Conservation (phyloP, 75 land plant genomes). For the Pseudotsuga menziesii region DNA sequence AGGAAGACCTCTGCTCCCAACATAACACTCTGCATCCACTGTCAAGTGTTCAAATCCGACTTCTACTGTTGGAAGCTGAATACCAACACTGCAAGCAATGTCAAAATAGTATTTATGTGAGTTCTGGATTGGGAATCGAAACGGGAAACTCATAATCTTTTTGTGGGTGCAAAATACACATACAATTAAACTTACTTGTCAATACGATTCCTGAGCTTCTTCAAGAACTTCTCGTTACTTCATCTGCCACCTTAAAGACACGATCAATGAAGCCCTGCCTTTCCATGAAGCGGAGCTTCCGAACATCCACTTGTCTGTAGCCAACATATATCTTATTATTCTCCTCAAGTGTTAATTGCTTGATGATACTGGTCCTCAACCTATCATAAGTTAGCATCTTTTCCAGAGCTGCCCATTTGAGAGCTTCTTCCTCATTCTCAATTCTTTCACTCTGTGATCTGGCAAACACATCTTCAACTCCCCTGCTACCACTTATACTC, state of each 20-base stretch:
- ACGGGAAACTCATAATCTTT: too few relatives aligned
- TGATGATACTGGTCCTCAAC: slow-evolving; percentile 47
- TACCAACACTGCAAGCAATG: slow-evolving; percentile 62
- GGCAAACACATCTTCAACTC: slow-evolving; percentile 28
- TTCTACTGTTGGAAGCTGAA: slow-evolving; percentile 73
- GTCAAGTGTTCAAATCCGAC: slow-evolving; percentile 71
- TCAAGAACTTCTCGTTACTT: slow-evolving; percentile 73
- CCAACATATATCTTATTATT: slow-evolving; percentile 3
- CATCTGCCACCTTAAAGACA: slow-evolving; percentile 75
- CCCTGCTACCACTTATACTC: too few relatives aligned
- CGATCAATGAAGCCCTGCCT: slow-evolving; percentile 63
- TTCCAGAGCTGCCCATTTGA: slow-evolving; percentile 78
- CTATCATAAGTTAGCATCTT: slow-evolving; percentile 72
- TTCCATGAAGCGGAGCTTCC: slow-evolving; percentile 45
- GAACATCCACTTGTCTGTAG: slow-evolving; percentile 61
- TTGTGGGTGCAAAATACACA: not conserved
- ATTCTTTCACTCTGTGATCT: slow-evolving; percentile 15
- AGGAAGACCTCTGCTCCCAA: slow-evolving; percentile 75
- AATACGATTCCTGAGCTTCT: slow-evolving; percentile 53
- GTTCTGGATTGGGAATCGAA: too few relatives aligned
- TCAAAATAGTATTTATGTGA: not conserved
- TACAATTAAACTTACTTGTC: slow-evolving; percentile 42
- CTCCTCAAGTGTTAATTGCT: not conserved
- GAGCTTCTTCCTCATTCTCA: slow-evolving; percentile 64
- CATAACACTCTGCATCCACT: slow-evolving; percentile 64